phyloP scores from a whole-genome alignment of 257 asterid genomes.

The Solanum tacnaense region DNA sequence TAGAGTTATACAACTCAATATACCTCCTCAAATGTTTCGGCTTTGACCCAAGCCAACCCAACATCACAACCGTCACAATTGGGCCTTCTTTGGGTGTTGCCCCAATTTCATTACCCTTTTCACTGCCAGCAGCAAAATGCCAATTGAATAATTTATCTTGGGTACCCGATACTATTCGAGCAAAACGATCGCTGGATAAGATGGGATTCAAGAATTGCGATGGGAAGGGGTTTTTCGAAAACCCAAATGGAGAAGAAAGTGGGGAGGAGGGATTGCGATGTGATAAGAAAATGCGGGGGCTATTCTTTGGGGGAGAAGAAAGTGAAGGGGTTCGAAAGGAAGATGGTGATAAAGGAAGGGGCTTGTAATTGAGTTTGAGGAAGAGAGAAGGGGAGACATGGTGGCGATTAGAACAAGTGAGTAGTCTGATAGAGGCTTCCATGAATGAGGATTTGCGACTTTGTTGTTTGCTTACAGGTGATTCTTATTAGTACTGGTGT shows the following conservation, averaged over 20 bases:
- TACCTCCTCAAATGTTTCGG: constrained; percentile 67
- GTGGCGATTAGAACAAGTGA: constrained; percentile 29
- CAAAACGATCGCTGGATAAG: constrained; percentile 14
- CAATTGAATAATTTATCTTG: constrained; percentile 22
- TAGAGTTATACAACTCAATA: constrained; percentile 47
- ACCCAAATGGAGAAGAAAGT: neutral
- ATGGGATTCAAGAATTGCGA: constrained; percentile 3
- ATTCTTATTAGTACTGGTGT: neutral
- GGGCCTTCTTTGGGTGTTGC: constrained; percentile 19
- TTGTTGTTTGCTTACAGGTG: neutral
- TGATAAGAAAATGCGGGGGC: neutral
- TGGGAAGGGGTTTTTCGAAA: neutral
- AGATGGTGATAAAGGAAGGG: constrained; percentile 1
- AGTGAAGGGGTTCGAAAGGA: neutral
- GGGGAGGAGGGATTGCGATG: neutral
- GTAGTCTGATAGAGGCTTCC: constrained; percentile 44
- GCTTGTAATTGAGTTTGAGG: constrained; percentile 1
- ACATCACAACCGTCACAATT: constrained; percentile 60
- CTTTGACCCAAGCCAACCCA: constrained; percentile 88
- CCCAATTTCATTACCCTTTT: neutral
- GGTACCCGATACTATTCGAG: constrained; percentile 18
- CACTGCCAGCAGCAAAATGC: constrained; percentile 21
- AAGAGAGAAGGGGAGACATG: constrained; percentile 6
- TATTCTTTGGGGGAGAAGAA: neutral
- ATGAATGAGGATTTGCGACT: constrained; percentile 1